Percentiles rank a stretch among this genome's conserved stretches.
phyloP scores from a whole-genome alignment of 306 rosid genomes.

The Dalbergia oliveri region DNA sequence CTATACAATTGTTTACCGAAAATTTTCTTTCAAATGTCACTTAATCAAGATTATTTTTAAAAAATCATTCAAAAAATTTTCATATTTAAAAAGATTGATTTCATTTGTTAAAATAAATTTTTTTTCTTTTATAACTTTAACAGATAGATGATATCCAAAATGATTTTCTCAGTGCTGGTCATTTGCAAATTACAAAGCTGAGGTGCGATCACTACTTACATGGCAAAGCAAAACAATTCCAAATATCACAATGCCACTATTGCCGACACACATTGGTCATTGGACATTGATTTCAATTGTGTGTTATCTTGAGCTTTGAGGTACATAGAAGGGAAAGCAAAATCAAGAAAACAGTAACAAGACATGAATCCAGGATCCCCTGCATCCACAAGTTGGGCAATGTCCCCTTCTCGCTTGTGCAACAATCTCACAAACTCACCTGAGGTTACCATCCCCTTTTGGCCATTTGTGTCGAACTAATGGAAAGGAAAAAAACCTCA shows the following conservation, averaged over 20 bases:
- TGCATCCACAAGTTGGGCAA: too few relatives aligned
- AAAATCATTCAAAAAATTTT: too few relatives aligned
- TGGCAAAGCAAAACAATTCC: not conserved
- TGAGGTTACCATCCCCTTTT: constrained; percentile 63
- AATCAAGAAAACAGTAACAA: too few relatives aligned
- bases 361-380: constrained; percentile 59
- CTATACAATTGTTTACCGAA: too few relatives aligned
- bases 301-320: not conserved
- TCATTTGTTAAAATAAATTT: too few relatives aligned
- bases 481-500: constrained; percentile 64
- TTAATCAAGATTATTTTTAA: too few relatives aligned
- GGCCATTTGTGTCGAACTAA: constrained; percentile 70
- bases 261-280: constrained; percentile 5
- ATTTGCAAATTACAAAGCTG: not conserved
- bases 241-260: constrained; percentile 4
- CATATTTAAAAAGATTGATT: too few relatives aligned
- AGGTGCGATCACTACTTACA: not conserved
- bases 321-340: too few relatives aligned
- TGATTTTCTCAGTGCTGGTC: too few relatives aligned
- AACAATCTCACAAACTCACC: constrained; percentile 64
- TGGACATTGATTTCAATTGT: constrained; percentile 7
- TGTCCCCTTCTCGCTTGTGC: constrained; percentile 63
- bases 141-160: too few relatives aligned
- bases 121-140: too few relatives aligned
- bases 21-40: too few relatives aligned